These are phyloP conservation scores for Lonicera japonica DNA, from an alignment of 129 eudicot species.

Conservation along the genomic window DNA sequence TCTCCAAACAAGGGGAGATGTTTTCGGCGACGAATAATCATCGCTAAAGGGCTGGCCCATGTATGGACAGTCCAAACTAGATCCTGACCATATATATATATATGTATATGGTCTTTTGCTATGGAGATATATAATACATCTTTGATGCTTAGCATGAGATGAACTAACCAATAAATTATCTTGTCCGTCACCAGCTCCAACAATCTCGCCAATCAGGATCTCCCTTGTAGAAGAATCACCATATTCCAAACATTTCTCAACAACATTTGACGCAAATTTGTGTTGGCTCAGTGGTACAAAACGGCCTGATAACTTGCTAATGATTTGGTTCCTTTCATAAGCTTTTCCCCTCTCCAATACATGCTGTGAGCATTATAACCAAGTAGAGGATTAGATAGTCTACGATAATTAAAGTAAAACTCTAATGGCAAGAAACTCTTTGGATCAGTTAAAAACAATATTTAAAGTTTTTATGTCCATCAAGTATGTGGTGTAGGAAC, in stretches of 20 bases:
- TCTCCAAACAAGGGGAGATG: too few relatives aligned
- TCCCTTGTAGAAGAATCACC: slow-evolving; percentile 51
- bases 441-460: neutral
- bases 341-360: slow-evolving; percentile 58
- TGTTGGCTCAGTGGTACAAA: slow-evolving; percentile 66
- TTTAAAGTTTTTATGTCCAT: too few relatives aligned
- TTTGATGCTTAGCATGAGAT: neutral
- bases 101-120: too few relatives aligned
- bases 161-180: slow-evolving; percentile 64
- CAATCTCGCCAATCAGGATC: slow-evolving; percentile 53
- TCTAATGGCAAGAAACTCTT: neutral
- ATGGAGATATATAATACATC: neutral
- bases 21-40: too few relatives aligned
- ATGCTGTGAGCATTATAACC: slow-evolving; percentile 33
- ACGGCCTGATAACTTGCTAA: slow-evolving; percentile 38
- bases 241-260: slow-evolving; percentile 65
- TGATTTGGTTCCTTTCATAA: slow-evolving; percentile 50
- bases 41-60: too few relatives aligned
- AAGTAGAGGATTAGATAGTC: slow-evolving; percentile 10
- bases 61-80: too few relatives aligned
- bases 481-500: too few relatives aligned
- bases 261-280: slow-evolving; percentile 71
- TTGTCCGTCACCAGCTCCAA: slow-evolving; percentile 49
- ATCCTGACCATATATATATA: too few relatives aligned
- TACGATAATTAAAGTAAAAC: neutral